phyloP scores from a whole-genome alignment of 768 basidiomycete species.

The Kwoniella sp. region DNA sequence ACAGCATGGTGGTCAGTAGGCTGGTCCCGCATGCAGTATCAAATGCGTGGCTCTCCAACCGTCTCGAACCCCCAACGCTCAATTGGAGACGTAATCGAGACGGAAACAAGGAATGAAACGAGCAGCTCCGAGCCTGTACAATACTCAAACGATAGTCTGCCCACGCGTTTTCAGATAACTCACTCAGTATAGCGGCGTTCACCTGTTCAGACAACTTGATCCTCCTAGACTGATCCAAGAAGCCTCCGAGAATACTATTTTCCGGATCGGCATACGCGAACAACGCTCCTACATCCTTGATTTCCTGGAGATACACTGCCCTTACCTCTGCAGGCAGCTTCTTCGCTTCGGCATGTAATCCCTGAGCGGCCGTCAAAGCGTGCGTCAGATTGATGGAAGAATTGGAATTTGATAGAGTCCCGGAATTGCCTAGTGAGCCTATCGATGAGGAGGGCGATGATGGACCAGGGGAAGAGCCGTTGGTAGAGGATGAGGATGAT shows the following conservation, averaged over 20 bases:
- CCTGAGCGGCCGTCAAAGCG: constrained; percentile 59
- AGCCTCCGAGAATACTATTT: constrained; percentile 71
- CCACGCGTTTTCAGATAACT: too few relatives aligned
- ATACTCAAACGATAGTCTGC: too few relatives aligned
- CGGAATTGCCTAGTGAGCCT: constrained; percentile 23
- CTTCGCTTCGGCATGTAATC: constrained; percentile 67
- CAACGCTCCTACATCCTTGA: constrained; percentile 72
- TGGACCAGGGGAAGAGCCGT: constrained; percentile 48
- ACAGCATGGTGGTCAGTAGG: too few relatives aligned
- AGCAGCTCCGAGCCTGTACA: not conserved
- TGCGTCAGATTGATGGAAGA: constrained; percentile 32
- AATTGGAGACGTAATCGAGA: too few relatives aligned
- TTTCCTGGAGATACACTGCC: constrained; percentile 67
- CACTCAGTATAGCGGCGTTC: constrained; percentile 80
- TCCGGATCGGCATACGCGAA: constrained; percentile 83
- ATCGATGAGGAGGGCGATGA: constrained; percentile 73
- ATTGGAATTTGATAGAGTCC: not conserved
- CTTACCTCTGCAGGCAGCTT: constrained; percentile 66
- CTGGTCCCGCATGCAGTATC: too few relatives aligned
- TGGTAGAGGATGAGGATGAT: constrained; percentile 66
- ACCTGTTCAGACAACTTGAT: constrained; percentile 85
- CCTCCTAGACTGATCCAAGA: constrained; percentile 73
- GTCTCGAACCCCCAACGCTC: too few relatives aligned
- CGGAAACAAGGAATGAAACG: too few relatives aligned
- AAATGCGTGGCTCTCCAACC: too few relatives aligned